Percentiles rank a stretch among this genome's conserved stretches.
phyloP scores from a whole-genome alignment of 768 basidiomycete genomes.

The Russula virescens region DNA sequence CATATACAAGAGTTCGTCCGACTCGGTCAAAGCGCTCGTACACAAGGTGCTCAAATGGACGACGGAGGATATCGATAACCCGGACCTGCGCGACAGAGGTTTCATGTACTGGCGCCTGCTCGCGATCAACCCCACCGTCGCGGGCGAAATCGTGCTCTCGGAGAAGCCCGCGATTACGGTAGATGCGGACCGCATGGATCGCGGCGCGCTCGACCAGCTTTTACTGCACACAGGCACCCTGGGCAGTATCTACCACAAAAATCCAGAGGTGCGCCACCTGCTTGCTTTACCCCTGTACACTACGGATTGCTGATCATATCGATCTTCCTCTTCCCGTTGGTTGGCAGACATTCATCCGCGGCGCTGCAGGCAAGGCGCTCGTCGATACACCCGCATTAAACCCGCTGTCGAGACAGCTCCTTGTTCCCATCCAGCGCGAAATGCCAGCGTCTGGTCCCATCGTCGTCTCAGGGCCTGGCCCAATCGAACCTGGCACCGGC shows the following conservation, averaged over 20 bases:
- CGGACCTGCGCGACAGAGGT: slow-evolving; percentile 92
- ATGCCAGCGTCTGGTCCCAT: slow-evolving; percentile 43
- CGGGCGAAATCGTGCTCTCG: slow-evolving; percentile 83
- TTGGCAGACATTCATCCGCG: slow-evolving; percentile 84
- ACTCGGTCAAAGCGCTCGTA: slow-evolving; percentile 81
- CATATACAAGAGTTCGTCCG: slow-evolving; percentile 79
- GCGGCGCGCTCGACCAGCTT: slow-evolving; percentile 91
- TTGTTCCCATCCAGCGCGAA: slow-evolving; percentile 54
- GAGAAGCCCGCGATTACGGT: slow-evolving; percentile 98
- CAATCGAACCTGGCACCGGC: slow-evolving; percentile 41
- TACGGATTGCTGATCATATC: neutral
- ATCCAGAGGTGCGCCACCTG: slow-evolving; percentile 67
- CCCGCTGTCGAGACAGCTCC: slow-evolving; percentile 63
- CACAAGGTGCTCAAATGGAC: slow-evolving; percentile 96
- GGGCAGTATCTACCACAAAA: slow-evolving; percentile 97
- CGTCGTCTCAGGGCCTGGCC: slow-evolving; percentile 58
- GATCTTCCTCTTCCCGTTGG: neutral
- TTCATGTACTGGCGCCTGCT: slow-evolving; percentile 99
- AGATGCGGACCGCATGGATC: slow-evolving; percentile 95
- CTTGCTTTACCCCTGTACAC: neutral
- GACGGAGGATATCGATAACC: slow-evolving; percentile 97
- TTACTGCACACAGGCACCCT: slow-evolving; percentile 90
- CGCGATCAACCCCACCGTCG: slow-evolving; percentile 84
- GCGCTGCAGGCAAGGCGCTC: slow-evolving; percentile 76
- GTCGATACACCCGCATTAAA: slow-evolving; percentile 89